These are phyloP conservation scores for Nidularia pulvinata DNA, from an alignment of 768 basidiomycete species.

Conservation along the genomic window DNA sequence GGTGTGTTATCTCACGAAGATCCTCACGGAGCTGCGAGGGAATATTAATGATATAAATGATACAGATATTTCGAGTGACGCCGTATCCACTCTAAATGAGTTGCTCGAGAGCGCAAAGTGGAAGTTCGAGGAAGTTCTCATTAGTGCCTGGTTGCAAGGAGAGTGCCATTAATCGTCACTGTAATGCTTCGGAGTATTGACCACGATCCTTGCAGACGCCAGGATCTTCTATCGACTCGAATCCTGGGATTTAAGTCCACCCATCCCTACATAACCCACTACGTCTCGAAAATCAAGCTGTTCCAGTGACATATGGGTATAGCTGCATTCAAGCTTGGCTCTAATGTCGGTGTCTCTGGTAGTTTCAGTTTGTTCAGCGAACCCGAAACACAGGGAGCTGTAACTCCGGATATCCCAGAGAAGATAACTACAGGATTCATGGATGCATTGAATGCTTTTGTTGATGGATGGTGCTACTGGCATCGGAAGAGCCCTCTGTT, in stretches of 20 bases:
- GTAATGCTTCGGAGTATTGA: too few relatives aligned
- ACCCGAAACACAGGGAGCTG: slow-evolving; percentile 54
- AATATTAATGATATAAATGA: slow-evolving; percentile 77
- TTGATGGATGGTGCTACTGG: slow-evolving; percentile 83
- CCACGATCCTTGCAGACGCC: slow-evolving; percentile 55
- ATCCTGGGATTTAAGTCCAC: slow-evolving; percentile 73
- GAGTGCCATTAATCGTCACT: slow-evolving; percentile 9
- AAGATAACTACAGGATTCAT: slow-evolving; percentile 87
- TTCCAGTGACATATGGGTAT: slow-evolving; percentile 83
- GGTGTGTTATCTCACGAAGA: slow-evolving; percentile 75
- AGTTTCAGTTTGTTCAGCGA: slow-evolving; percentile 39
- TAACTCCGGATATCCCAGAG: slow-evolving; percentile 61
- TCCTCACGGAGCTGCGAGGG: slow-evolving; percentile 86
- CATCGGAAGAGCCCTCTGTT: slow-evolving; percentile 65
- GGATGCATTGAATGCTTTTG: slow-evolving; percentile 80
- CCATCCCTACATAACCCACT: slow-evolving; percentile 69
- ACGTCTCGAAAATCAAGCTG: slow-evolving; percentile 73
- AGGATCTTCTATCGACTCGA: slow-evolving; percentile 83
- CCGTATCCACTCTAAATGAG: slow-evolving; percentile 61
- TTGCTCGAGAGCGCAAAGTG: slow-evolving; percentile 83
- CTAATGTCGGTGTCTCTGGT: slow-evolving; percentile 61
- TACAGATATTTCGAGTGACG: slow-evolving; percentile 83
- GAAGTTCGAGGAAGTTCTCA: slow-evolving; percentile 84
- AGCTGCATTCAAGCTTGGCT: slow-evolving; percentile 77
- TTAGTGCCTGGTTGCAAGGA: slow-evolving; percentile 85